Percentiles rank a stretch among this genome's conserved stretches.
These are phyloP conservation scores for Jamesozyma hellenica DNA, from an alignment of 805 yeast species.

Conservation along the genomic window DNA sequence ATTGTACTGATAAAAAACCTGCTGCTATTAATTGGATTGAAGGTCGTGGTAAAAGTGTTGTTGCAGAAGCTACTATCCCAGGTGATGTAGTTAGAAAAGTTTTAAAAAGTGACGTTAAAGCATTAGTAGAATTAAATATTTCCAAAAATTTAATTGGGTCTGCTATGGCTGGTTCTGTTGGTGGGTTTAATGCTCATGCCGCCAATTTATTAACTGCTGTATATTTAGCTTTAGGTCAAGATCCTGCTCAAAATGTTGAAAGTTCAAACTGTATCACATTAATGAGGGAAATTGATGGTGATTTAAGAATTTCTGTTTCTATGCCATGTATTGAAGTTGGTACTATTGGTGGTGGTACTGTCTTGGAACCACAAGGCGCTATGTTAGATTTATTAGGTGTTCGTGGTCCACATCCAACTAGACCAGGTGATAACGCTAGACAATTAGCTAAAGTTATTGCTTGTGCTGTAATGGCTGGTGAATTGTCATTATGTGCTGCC, in stretches of 20 bases:
- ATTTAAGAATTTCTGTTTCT: slow-evolving; percentile 85
- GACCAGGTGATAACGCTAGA: slow-evolving; percentile 91
- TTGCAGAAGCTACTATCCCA: slow-evolving; percentile 90
- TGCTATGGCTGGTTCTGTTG: slow-evolving; percentile 96
- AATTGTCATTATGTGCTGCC: slow-evolving; percentile 87
- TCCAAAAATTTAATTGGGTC: slow-evolving; percentile 89
- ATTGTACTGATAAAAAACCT: slow-evolving; percentile 94
- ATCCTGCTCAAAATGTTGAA: slow-evolving; percentile 99
- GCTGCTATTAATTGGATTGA: slow-evolving; percentile 99
- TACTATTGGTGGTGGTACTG: slow-evolving; percentile 98
- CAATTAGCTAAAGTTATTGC: slow-evolving; percentile 90
- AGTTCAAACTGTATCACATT: slow-evolving; percentile 94
- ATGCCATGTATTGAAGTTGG: slow-evolving; percentile 99
- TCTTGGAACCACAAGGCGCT: slow-evolving; percentile 92
- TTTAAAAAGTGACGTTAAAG: slow-evolving; percentile 83
- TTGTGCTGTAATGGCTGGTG: slow-evolving; percentile 91
- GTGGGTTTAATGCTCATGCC: slow-evolving; percentile 98
- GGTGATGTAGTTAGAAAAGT: slow-evolving; percentile 69
- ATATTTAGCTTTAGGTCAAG: slow-evolving; percentile 93
- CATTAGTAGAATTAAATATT: slow-evolving; percentile 80
- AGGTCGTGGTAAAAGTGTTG: slow-evolving; percentile 97
- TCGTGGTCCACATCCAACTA: slow-evolving; percentile 87
- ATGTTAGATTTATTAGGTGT: slow-evolving; percentile 92
- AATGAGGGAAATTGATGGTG: slow-evolving; percentile 77
- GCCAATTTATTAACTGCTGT: slow-evolving; percentile 94